Base-by-base conservation (phyloP, 768 basidiomycete species). In the Amanita polypyramis region DNA sequence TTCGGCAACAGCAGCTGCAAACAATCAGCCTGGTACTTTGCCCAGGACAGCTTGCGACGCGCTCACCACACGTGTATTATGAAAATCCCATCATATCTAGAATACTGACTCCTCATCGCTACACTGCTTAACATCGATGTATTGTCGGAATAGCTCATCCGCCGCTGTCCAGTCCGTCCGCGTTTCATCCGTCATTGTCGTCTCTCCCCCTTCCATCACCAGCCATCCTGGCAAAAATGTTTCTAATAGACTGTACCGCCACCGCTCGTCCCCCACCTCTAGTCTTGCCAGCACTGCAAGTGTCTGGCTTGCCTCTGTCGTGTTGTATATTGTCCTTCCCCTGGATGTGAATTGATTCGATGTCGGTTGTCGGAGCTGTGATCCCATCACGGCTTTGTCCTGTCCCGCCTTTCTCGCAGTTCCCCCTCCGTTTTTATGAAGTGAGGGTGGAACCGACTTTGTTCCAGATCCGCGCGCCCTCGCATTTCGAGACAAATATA, bases 1-100 rank as follows among this genome's bases (percentile, higher is more conserved):
- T 68, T 73, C 62, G 76, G 75, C 58, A 74, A 58, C 51, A 79
- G 62, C 55, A 72, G 62, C 67, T 70, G 51, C 36, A 51, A 51
- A 46, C 46, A 54, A 43, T 58, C 49, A 57, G 34, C 36, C 52
- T 46, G n/a, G 17, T 6, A 44, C 43, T 60, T 58, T 52, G 69
- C 70, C 70, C 62, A 64, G 52, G 53, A 53, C 34, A 60, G 58
- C 49, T 32, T 32, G 10, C 53, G 50, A n/a, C n/a, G n/a, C n/a
- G n/a, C n/a, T n/a, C n/a, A n/a, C 15, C 7, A 14, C 23, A 21
- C 32, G 47, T 42, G 30, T 41, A 21, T 19, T 41, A 14, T 15
- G 20, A n/a, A n/a, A n/a, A n/a, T n/a, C n/a, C n/a, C n/a, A n/a
- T n/a, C 51, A 52, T 46, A 51, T 27, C 41, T 50, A 42, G 38